Conservation (phyloP, 2,329 filamentous ascomycete species). For the Endoconidiophora laricicola region DNA sequence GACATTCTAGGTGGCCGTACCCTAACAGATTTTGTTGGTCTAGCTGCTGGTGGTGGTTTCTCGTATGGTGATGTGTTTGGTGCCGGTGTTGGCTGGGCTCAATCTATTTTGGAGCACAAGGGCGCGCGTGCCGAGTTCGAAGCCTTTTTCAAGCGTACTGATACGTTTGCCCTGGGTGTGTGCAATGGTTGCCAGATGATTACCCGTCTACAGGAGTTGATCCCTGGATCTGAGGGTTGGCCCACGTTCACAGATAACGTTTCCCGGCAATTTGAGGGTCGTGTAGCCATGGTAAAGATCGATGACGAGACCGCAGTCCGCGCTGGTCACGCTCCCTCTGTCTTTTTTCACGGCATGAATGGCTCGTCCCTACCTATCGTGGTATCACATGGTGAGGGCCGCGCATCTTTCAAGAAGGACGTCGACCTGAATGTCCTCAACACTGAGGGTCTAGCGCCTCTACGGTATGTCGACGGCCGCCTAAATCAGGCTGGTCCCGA, state of each 20-base stretch:
- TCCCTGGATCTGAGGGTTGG: slow-evolving; percentile 72
- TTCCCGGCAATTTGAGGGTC: slow-evolving; percentile 78
- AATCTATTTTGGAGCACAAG: slow-evolving; percentile 75
- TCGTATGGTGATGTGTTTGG: slow-evolving; percentile 71
- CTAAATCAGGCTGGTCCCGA: slow-evolving; percentile 50
- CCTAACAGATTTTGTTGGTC: slow-evolving; percentile 65
- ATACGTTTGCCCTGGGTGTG: slow-evolving; percentile 85
- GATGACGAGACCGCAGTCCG: slow-evolving; percentile 19
- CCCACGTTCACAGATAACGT: slow-evolving; percentile 73
- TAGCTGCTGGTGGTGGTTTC: slow-evolving; percentile 94
- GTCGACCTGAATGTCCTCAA: slow-evolving; percentile 28
- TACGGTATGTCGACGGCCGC: slow-evolving; percentile 75
- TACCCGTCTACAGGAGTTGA: slow-evolving; percentile 58
- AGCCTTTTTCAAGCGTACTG: slow-evolving; percentile 67
- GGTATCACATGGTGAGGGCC: slow-evolving; percentile 81
- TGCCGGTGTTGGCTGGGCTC: slow-evolving; percentile 93
- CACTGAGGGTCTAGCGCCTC: slow-evolving; percentile 44
- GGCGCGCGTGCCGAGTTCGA: slow-evolving; percentile 62
- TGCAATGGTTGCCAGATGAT: slow-evolving; percentile 98
- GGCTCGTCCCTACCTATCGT: slow-evolving; percentile 70
- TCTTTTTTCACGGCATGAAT: slow-evolving; percentile 82
- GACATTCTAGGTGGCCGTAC: slow-evolving; percentile 70
- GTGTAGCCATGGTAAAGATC: slow-evolving; percentile 68
- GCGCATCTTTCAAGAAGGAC: slow-evolving; percentile 51
- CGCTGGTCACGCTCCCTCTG: slow-evolving; percentile 35